These are phyloP conservation scores for Penicillium pulvis DNA, from an alignment of 495 filamentous ascomycete species.

Conservation along the genomic window DNA sequence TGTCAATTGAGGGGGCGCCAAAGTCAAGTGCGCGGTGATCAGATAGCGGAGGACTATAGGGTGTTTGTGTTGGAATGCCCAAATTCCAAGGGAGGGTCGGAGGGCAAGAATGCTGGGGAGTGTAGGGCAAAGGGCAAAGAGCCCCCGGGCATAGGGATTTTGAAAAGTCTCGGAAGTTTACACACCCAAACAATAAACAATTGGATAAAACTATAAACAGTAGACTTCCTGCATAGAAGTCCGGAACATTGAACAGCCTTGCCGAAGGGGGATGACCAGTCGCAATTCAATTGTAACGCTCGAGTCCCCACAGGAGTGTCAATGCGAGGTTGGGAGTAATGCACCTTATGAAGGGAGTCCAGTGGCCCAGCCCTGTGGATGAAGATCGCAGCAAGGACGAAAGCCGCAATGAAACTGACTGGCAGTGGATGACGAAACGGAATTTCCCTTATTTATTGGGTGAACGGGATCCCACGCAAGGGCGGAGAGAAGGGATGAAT, in stretches of 20 bases:
- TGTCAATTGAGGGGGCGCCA: conserved; percentile 29
- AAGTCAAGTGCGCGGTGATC: conserved; percentile 12
- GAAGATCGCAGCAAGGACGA: conserved; percentile 41
- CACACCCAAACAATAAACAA: conserved; percentile 19
- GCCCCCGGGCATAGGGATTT: not conserved
- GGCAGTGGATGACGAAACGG: conserved; percentile 22
- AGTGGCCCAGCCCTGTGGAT: conserved; percentile 19
- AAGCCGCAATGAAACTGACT: conserved; percentile 14
- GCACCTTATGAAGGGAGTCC: conserved; percentile 13
- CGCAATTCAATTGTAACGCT: conserved; percentile 19
- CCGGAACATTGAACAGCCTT: conserved; percentile 22
- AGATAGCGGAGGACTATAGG: conserved; percentile 13
- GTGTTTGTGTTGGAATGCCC: conserved; percentile 31
- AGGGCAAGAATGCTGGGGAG: conserved; percentile 39
- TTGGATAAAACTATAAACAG: conserved; percentile 34
- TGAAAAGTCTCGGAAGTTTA: conserved; percentile 16
- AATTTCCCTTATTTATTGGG: not conserved
- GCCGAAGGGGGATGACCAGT: conserved; percentile 25
- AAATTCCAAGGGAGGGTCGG: conserved; percentile 24
- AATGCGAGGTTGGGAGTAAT: conserved; percentile 20
- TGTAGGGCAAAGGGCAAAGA: not conserved
- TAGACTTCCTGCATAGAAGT: conserved; percentile 24
- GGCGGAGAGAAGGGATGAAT: conserved; percentile 31
- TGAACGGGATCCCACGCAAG: conserved; percentile 33
- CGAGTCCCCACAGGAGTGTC: conserved; percentile 13